Evolutionary conservation across 1,284 basidiomycete genomes (phyloP), one percentile per base, ranked within the genome.

Genomic region (Malassezia brasiliensis): DNA sequence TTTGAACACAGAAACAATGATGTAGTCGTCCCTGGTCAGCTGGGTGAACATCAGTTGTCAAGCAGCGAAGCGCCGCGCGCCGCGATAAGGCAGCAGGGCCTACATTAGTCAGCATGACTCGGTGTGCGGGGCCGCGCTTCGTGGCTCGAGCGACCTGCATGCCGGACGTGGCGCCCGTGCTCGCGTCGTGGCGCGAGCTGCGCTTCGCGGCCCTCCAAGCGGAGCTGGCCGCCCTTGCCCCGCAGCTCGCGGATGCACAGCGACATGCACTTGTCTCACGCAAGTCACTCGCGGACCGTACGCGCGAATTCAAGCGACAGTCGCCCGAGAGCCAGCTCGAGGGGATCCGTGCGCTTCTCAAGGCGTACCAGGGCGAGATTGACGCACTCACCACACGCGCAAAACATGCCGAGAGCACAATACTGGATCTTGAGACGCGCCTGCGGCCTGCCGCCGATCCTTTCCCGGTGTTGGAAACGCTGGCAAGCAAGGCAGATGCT

Each of bases 391-490:
- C 90, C 0, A 88, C 88, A 63, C 84, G 93, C 7, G 87, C 85
- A 31, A 96, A 94, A 73, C 77, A 81, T 15, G 86, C 90, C 1
- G 93, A 96, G 78, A 91, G 87, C 67, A 87, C 90, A 0, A 94
- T 99, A 76, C 79, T 96, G 31, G 87, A 85, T 65, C 84, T 91
- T 12, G 50, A 60, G 17, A 59, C 60, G 8, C 60, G 64, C 0
- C 77, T 98, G 3, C 87, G 88, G 0, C 89, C 93, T 69, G 90
- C 88, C 6, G 90, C 91, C 0, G 93, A 98, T 76, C 94, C 93
- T 15, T 94, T 90, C 72, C 93, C 93, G 5, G 79, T 96, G 5
- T 83, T 98, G 14, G 91, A 98, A 69, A 87, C 85, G 32, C 89
- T 90, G 5, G 85, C 96, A 17, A 47, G 46, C 3, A 17, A 28